Percentiles rank a stretch among this genome's conserved stretches.
phyloP scores from a whole-genome alignment of 768 basidiomycete genomes.

The Pleurotus salmoneostramineus region DNA sequence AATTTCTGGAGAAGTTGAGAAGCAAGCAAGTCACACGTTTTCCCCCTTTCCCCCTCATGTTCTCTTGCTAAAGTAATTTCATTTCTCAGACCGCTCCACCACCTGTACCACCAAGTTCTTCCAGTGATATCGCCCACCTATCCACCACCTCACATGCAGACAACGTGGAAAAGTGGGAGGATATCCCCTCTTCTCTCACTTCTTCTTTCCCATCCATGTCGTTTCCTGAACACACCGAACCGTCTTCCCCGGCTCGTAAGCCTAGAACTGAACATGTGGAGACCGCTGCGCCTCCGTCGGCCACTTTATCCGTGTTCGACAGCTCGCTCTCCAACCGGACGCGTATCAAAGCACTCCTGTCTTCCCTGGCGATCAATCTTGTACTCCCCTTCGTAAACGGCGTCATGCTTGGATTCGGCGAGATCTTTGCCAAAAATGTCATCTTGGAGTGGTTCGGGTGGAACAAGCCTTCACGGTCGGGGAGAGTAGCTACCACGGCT shows the following conservation, averaged over 20 bases:
- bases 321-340: constrained; percentile 60
- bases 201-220: constrained; percentile 81
- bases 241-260: constrained; percentile 37
- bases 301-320: constrained; percentile 71
- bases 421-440: constrained; percentile 86
- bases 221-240: constrained; percentile 60
- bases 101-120: not conserved
- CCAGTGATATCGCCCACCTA: constrained; percentile 2
- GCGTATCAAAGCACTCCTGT: constrained; percentile 63
- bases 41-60: not conserved
- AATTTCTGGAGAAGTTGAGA: constrained; percentile 26
- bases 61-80: not conserved
- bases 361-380: constrained; percentile 80
- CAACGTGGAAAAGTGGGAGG: constrained; percentile 69
- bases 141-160: constrained; percentile 20
- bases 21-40: constrained; percentile 19
- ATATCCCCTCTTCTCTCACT: constrained; percentile 54
- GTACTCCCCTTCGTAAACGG: constrained; percentile 88
- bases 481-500: constrained; percentile 32
- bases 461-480: constrained; percentile 24
- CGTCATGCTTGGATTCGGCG: constrained; percentile 95
- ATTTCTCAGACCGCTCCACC: not conserved
- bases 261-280: constrained; percentile 5
- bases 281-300: constrained; percentile 33
- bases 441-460: constrained; percentile 53